These are phyloP conservation scores for Acacia acuminata DNA, from an alignment of 306 rosid genomes.

Conservation along the genomic window DNA sequence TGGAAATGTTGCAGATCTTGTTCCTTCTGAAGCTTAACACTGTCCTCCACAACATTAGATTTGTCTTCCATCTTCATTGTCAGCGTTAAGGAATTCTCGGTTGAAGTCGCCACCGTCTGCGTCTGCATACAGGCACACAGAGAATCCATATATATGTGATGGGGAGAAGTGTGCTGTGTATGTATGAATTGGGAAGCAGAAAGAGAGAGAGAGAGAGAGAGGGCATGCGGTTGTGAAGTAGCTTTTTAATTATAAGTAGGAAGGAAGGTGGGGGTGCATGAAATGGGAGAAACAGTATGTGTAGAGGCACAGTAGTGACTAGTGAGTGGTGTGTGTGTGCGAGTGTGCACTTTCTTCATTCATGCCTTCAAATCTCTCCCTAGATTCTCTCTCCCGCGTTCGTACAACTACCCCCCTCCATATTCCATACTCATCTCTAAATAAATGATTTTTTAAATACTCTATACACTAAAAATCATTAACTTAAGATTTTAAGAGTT, in stretches of 20 bases:
- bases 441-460: too few species aligned
- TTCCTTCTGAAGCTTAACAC: constrained; percentile 22
- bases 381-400: constrained; percentile 83
- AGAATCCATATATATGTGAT: too few species aligned
- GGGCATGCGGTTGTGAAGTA: constrained; percentile 38
- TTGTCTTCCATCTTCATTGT: constrained; percentile 38
- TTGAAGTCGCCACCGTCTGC: neutral
- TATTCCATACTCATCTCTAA: neutral
- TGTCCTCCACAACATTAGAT: constrained; percentile 30
- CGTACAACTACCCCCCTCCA: constrained; percentile 63
- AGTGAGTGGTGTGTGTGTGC: constrained; percentile 28
- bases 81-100: neutral
- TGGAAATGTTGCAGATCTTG: constrained; percentile 67
- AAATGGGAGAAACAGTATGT: neutral
- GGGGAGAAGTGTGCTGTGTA: neutral
- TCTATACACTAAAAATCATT: too few species aligned
- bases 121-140: neutral
- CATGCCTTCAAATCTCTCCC: constrained; percentile 56
- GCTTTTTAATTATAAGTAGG: constrained; percentile 7
- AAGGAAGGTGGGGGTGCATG: constrained; percentile 33
- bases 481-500: too few species aligned
- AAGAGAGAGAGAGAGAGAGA: constrained; percentile 2
- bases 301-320: constrained; percentile 30
- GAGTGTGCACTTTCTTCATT: constrained; percentile 36
- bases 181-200: neutral